Evolutionary conservation across 495 filamentous ascomycete genomes (phyloP).

Genomic region (Neurospora sp.): DNA sequence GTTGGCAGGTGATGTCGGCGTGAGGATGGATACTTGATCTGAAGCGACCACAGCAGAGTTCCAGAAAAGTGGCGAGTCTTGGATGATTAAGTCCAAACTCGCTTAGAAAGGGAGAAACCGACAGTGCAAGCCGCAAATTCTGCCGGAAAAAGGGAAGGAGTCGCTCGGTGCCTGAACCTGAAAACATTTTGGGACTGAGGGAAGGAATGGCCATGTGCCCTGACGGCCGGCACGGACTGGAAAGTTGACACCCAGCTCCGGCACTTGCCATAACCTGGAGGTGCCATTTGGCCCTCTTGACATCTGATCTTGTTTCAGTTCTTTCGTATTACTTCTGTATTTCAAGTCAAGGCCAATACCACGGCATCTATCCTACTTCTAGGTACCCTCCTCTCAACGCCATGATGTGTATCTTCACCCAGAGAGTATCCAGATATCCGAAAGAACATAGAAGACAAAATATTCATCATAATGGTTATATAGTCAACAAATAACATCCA

Average conservation of each 20-base stretch:
- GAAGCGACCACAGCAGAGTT: background rate
- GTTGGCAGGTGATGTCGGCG: background rate
- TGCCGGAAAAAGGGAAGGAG: too few relatives aligned
- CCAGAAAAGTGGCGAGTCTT: background rate
- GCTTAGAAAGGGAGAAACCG: background rate
- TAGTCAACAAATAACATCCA: background rate
- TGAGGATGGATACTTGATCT: background rate
- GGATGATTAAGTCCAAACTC: background rate
- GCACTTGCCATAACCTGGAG: background rate
- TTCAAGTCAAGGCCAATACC: background rate
- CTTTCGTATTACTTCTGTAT: background rate
- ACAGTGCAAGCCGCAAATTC: background rate
- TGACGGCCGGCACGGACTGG: background rate
- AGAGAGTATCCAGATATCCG: background rate
- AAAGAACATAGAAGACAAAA: background rate
- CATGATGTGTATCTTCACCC: background rate
- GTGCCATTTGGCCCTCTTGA: background rate
- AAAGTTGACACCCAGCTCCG: background rate
- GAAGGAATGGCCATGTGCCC: background rate
- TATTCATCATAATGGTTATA: background rate
- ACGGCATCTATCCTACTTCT: background rate
- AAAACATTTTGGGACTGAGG: background rate
- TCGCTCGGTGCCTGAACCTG: background rate
- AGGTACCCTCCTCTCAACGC: background rate
- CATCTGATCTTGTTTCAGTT: background rate